Evolutionary conservation across 2,329 filamentous ascomycete species (phyloP).

Genomic region (Aureobasidium sp.): DNA sequence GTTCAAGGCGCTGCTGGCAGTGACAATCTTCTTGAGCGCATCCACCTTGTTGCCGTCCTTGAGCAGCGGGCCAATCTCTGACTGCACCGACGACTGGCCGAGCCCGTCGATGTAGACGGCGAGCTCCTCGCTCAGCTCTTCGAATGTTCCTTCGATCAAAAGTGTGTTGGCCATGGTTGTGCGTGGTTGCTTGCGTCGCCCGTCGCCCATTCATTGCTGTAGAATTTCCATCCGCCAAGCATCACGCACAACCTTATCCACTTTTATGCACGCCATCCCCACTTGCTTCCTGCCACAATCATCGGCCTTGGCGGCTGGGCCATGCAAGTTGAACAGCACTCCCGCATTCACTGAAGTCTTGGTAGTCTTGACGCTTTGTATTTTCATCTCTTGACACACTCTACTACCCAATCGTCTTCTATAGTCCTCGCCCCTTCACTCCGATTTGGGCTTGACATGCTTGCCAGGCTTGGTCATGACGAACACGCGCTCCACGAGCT

Average conservation of each 20-base stretch:
- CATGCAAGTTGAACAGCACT: no score
- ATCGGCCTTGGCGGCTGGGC: no score
- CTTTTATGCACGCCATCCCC: background rate
- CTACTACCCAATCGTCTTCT: background rate
- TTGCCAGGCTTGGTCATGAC: slow-evolving; percentile 26
- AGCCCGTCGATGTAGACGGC: slow-evolving; percentile 85
- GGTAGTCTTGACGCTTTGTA: no score
- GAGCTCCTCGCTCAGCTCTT: slow-evolving; percentile 90
- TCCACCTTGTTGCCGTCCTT: slow-evolving; percentile 49
- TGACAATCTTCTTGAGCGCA: slow-evolving; percentile 80
- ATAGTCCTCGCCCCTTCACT: slow-evolving; percentile 6
- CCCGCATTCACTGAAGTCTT: no score
- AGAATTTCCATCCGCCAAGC: background rate
- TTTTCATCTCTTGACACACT: background rate
- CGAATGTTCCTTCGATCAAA: slow-evolving; percentile 83
- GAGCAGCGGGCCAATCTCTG: slow-evolving; percentile 65
- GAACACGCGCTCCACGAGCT: slow-evolving; percentile 57
- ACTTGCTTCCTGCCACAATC: no score
- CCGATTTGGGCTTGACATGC: slow-evolving; percentile 16
- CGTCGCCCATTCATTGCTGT: background rate
- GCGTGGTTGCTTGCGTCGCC: slow-evolving; percentile 1
- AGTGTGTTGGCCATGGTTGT: slow-evolving; percentile 19
- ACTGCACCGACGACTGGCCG: slow-evolving; percentile 55
- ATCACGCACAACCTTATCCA: background rate
- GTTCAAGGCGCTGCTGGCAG: slow-evolving; percentile 70